Evolutionary conservation across 495 filamentous ascomycete species (phyloP).

Genomic region (Penicillium goetzii): DNA sequence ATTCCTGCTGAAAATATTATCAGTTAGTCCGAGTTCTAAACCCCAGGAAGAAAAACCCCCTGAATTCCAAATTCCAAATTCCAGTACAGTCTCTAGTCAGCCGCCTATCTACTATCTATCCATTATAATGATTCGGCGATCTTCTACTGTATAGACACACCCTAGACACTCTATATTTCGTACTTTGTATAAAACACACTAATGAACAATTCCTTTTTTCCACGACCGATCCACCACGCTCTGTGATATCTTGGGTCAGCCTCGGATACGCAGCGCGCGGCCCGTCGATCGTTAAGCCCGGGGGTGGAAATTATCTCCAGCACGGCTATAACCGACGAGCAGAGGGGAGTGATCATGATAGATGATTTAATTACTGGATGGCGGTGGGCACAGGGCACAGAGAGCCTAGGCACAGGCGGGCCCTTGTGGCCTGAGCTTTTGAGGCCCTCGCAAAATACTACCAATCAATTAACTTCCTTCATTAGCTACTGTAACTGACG

Average conservation of each 20-base stretch:
- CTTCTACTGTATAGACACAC: too few species aligned
- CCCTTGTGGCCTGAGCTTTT: slow-evolving; percentile 1
- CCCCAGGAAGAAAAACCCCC: not conserved
- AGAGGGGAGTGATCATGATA: not conserved
- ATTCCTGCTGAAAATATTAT: not conserved
- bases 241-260: slow-evolving; percentile 8
- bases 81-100: too few species aligned
- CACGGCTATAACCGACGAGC: slow-evolving; percentile 19
- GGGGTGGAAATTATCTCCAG: slow-evolving; percentile 3
- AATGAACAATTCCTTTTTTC: not conserved
- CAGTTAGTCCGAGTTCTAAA: not conserved
- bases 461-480: not conserved
- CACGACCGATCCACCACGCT: not conserved
- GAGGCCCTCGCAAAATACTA: not conserved
- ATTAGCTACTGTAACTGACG: not conserved
- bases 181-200: not conserved
- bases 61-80: not conserved
- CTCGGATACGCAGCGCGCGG: slow-evolving; percentile 8
- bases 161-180: not conserved
- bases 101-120: too few species aligned
- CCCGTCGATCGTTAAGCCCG: slow-evolving; percentile 9
- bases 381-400: not conserved
- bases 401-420: not conserved
- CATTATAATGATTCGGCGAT: too few species aligned
- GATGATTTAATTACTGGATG: too few species aligned